Conservation (phyloP, 805 yeast genomes). For the baker's yeast (Saccharomyces cerevisiae) region DNA sequence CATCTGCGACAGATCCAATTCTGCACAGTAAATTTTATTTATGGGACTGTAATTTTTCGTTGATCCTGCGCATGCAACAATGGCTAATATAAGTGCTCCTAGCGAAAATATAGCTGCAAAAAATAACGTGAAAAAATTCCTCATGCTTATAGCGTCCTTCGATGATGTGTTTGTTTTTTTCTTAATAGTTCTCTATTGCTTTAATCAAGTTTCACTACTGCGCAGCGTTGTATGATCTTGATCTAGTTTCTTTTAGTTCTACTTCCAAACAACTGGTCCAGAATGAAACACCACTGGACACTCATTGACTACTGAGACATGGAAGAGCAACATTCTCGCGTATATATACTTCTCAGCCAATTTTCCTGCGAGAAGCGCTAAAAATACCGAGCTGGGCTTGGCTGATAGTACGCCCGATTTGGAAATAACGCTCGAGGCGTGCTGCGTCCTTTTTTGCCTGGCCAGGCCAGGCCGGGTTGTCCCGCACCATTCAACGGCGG, state of each 20-base stretch:
- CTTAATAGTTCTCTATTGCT: neutral
- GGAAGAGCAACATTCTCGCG: neutral
- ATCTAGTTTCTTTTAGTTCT: neutral
- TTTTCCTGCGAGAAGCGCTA: neutral
- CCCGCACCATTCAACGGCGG: neutral
- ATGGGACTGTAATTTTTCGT: slow-evolving; percentile 36
- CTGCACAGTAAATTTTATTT: slow-evolving; percentile 40
- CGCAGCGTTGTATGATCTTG: neutral
- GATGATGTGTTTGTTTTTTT: neutral
- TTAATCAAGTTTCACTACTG: neutral
- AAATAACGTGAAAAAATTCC: slow-evolving; percentile 14
- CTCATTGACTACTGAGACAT: neutral
- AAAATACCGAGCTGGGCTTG: neutral
- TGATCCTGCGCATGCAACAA: slow-evolving; percentile 48
- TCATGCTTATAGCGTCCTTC: slow-evolving; percentile 8
- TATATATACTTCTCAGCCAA: neutral
- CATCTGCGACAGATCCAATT: slow-evolving; percentile 36
- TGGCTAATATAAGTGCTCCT: slow-evolving; percentile 39
- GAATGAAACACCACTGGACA: neutral
- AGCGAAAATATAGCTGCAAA: slow-evolving; percentile 28
- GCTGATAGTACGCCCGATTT: neutral
- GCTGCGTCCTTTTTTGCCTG: neutral
- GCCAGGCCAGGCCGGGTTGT: neutral
- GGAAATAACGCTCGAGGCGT: neutral
- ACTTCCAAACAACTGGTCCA: neutral